Evolutionary conservation across 306 rosid species (phyloP).

Genomic region (Inga oerstediana): DNA sequence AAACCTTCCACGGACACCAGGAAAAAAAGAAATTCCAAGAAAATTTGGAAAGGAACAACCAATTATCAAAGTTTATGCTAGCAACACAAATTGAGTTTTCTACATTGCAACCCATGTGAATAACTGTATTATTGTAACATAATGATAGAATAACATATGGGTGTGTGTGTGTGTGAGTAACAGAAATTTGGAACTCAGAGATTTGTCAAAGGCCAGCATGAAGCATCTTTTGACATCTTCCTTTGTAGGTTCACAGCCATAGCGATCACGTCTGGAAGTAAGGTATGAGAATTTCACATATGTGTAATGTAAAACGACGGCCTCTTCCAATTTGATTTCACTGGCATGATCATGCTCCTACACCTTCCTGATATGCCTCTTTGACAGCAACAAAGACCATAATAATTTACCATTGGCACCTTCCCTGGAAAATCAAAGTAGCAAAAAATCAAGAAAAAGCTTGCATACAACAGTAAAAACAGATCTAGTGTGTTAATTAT

Average conservation of each 20-base stretch:
- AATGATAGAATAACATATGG: not conserved
- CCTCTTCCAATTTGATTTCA: conserved; percentile 96
- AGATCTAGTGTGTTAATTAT: too few species aligned
- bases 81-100: conserved; percentile 10
- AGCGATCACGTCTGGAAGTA: conserved; percentile 93
- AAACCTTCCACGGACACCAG: conserved; percentile 19
- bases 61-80: conserved; percentile 2
- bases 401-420: too few species aligned
- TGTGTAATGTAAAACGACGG: conserved; percentile 96
- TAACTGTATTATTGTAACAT: not conserved
- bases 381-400: too few species aligned
- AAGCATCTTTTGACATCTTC: conserved; percentile 99
- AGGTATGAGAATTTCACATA: conserved; percentile 91
- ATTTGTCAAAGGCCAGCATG: conserved; percentile 96
- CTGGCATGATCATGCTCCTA: conserved; percentile 40
- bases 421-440: too few species aligned
- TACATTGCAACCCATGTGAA: not conserved
- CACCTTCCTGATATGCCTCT: too few species aligned
- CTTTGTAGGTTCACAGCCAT: conserved; percentile 93
- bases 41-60: conserved; percentile 15
- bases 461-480: too few species aligned
- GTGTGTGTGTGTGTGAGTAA: not conserved
- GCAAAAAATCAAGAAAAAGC: too few species aligned
- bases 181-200: conserved; percentile 55
- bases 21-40: not conserved